A percentile compares a stretch with the other conserved stretches of the same genome.
Evolutionary conservation across 306 rosid species (phyloP).

Genomic region (Trichosanthes truncata): DNA sequence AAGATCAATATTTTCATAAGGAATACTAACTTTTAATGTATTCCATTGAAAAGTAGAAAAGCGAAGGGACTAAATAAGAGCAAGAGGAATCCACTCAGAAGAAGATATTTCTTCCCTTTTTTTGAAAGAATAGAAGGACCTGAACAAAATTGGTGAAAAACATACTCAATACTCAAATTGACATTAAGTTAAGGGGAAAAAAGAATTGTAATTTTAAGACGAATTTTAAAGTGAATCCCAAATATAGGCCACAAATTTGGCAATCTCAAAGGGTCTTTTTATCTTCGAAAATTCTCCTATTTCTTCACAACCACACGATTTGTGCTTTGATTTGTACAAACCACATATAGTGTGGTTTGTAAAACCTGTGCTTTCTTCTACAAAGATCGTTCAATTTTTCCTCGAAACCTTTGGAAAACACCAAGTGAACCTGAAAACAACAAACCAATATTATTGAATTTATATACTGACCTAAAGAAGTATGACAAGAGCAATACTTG

Average conservation of each 20-base stretch:
- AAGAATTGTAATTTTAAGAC: neutral
- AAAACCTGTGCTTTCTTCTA: neutral
- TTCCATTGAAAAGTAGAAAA: neutral
- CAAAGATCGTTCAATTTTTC: neutral
- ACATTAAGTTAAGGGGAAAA: neutral
- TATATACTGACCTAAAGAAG: neutral
- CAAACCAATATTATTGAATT: no score
- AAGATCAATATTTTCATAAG: neutral
- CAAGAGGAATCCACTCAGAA: no score
- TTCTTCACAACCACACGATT: no score
- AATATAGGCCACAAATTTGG: neutral
- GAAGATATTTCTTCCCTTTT: no score
- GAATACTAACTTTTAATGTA: neutral
- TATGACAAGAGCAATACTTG: neutral
- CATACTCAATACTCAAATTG: neutral
- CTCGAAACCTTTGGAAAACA: neutral
- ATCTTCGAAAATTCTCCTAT: neutral
- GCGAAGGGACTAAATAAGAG: neutral
- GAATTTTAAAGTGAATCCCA: neutral
- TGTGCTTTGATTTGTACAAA: neutral
- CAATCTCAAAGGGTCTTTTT: no score
- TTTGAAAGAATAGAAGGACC: no score
- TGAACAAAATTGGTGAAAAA: no score
- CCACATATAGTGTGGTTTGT: neutral
- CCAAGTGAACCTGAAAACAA: neutral